Percentiles rank a stretch among this genome's conserved stretches.
These are phyloP conservation scores for Penicillium sp. DNA, from an alignment of 2,329 filamentous ascomycete species.

Conservation along the genomic window DNA sequence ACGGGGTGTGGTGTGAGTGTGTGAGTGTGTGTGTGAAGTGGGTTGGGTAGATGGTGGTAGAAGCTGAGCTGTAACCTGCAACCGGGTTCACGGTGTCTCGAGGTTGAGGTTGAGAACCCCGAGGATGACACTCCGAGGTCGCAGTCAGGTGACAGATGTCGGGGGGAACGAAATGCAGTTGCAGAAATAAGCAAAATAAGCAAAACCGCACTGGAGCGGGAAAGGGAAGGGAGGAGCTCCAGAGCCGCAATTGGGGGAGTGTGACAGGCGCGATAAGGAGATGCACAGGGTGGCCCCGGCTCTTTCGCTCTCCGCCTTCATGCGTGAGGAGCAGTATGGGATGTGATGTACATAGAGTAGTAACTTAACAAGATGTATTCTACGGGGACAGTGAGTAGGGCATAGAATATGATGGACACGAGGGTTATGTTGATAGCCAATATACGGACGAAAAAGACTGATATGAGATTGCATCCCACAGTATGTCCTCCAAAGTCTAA, in stretches of 20 bases:
- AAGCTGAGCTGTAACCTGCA: constrained; percentile 17
- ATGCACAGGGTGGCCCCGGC: background rate
- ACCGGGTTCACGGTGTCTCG: constrained; percentile 12
- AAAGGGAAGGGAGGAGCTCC: constrained; percentile 5
- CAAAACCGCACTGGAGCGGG: constrained; percentile 7
- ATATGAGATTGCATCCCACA: background rate
- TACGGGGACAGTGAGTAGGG: background rate
- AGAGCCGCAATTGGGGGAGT: constrained; percentile 16
- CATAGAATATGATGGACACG: background rate
- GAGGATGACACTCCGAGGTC: constrained; percentile 21
- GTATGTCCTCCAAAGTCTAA: background rate
- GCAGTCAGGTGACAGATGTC: constrained; percentile 26
- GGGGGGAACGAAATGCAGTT: background rate
- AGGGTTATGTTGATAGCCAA: background rate
- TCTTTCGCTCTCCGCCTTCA: constrained; percentile 1
- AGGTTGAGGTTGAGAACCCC: background rate
- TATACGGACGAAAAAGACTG: background rate
- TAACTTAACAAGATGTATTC: background rate
- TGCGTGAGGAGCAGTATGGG: no score
- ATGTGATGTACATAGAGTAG: no score
- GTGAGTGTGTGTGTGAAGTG: background rate
- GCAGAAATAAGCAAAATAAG: constrained; percentile 11
- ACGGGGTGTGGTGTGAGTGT: background rate
- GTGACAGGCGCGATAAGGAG: constrained; percentile 10
- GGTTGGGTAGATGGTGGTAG: constrained; percentile 1